phyloP scores from a whole-genome alignment of 2,329 filamentous ascomycete genomes.

The Aspergillus sp. region DNA sequence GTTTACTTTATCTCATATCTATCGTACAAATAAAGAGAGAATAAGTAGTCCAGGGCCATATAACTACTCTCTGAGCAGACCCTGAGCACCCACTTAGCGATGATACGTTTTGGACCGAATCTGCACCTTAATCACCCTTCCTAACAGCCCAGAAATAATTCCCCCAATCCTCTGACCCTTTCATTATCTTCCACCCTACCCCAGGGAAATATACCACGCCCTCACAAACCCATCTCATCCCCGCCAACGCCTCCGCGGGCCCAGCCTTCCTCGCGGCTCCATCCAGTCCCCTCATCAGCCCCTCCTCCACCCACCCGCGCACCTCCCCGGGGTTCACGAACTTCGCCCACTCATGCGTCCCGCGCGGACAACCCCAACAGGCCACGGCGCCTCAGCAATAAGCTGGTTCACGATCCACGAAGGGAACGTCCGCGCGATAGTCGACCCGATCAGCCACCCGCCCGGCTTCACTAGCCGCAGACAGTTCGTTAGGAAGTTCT shows the following conservation, averaged over 20 bases:
- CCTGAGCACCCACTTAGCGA: no score
- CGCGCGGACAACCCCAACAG: slow-evolving; percentile 67
- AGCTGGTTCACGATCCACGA: slow-evolving; percentile 91
- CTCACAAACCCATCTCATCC: slow-evolving; percentile 56
- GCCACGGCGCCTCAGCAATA: slow-evolving; percentile 71
- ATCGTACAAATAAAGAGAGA: no score
- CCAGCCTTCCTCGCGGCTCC: slow-evolving; percentile 15
- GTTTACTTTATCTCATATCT: no score
- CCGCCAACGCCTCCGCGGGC: slow-evolving; percentile 16
- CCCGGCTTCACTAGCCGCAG: slow-evolving; percentile 68
- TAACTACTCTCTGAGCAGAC: no score
- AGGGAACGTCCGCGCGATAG: slow-evolving; percentile 80
- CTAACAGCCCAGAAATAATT: slow-evolving; percentile 94
- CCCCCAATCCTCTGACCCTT: slow-evolving; percentile 72
- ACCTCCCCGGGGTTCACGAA: slow-evolving; percentile 81
- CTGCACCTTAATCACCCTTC: slow-evolving; percentile 34
- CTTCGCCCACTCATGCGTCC: slow-evolving; percentile 94
- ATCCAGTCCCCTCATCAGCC: slow-evolving; percentile 44
- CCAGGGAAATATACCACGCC: slow-evolving; percentile 88
- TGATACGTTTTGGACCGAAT: not conserved
- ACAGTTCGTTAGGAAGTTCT: slow-evolving; percentile 46
- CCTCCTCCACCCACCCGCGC: slow-evolving; percentile 33
- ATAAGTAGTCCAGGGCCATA: no score
- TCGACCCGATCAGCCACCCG: slow-evolving; percentile 87
- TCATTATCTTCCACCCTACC: slow-evolving; percentile 77